phyloP scores from a whole-genome alignment of 1,284 basidiomycete genomes.

The Cryptococcus sp. region DNA sequence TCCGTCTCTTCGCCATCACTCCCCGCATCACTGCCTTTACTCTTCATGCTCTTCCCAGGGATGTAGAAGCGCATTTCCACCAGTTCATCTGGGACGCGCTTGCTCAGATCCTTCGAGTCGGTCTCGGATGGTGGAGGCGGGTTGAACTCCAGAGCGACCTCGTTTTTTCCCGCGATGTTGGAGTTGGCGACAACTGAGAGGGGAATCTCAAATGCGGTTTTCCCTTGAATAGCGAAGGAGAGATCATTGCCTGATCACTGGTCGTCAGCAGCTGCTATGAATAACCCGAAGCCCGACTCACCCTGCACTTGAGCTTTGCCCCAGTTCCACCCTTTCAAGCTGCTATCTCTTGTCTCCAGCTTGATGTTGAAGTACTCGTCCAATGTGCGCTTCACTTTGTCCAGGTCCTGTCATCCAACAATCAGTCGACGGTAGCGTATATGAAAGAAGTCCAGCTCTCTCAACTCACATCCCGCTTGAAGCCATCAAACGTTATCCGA shows the following conservation, averaged over 20 bases:
- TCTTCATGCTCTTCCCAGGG: slow-evolving; percentile 64
- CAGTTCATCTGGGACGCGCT: slow-evolving; percentile 72
- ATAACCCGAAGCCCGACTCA: slow-evolving; percentile 48
- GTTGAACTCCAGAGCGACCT: slow-evolving; percentile 94
- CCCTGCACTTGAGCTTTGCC: slow-evolving; percentile 92
- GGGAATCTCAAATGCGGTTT: slow-evolving; percentile 89
- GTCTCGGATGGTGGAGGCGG: slow-evolving; percentile 55
- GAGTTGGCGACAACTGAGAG: slow-evolving; percentile 88
- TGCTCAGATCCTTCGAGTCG: slow-evolving; percentile 51
- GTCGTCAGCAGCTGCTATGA: background rate
- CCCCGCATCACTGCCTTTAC: slow-evolving; percentile 67
- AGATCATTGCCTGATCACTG: slow-evolving; percentile 72
- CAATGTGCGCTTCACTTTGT: slow-evolving; percentile 70
- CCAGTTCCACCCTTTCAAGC: slow-evolving; percentile 99
- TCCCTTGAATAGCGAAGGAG: slow-evolving; percentile 86
- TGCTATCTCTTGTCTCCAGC: slow-evolving; percentile 82
- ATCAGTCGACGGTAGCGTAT: background rate
- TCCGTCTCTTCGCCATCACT: slow-evolving; percentile 62
- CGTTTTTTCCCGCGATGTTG: slow-evolving; percentile 94
- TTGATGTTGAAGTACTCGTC: slow-evolving; percentile 83
- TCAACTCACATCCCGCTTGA: slow-evolving; percentile 75
- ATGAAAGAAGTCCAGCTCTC: background rate
- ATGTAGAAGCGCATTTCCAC: slow-evolving; percentile 97
- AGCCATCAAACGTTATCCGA: slow-evolving; percentile 87
- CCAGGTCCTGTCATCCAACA: slow-evolving; percentile 67